Evolutionary conservation across 225 moss, liverwort and hornwort genomes (phyloP), one percentile per base, ranked within the genome.

Genomic region (Anthoceros angustus): DNA sequence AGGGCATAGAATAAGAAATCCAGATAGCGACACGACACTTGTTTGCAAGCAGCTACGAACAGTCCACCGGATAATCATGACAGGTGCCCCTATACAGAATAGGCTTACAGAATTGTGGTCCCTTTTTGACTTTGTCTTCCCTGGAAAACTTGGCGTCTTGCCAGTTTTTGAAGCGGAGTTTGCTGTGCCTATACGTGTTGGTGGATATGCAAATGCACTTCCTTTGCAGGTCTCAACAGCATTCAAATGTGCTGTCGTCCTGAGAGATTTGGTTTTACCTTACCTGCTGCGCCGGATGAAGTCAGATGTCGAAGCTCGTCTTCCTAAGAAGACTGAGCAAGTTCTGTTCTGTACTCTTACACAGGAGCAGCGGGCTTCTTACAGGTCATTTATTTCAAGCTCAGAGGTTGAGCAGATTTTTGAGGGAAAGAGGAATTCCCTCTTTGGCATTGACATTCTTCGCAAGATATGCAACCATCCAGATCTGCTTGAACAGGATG

Each of bases 31-130:
- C 61, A 80, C 79, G 46, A 98, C 95, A 43, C 72, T 98, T 25
- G 85, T 98, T 11, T 98, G 95, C 81, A 98, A 98, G 79, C 95
- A 98, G 74, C 69, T 98, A 73, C 95, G 89, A 76, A 92, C 95
- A 65, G 80, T 98, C 64, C 95, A 92, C 70, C 82, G 95, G 48
- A 70, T 92, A 26, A 89, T 98, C 61, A 98, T 98, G 92, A 92
- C 95, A n/a, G 95, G 92, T 62, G 95, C 92, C 68, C 95, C 95
- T 39, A 98, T 98, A 60, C 95, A 98, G 69, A 98, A 98, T 62
- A 89, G 42, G 70, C 80, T 98, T 62, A 98, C 85, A 62, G 95
- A 98, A 73, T 77, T 98, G 23, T 98, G 92, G 95, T 98, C 95
- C 39, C 91, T 98, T 42, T 98, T 98, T 67, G 95, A 98, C 73